Evolutionary conservation across 768 basidiomycete species (phyloP).

Genomic region (Rhodotorula taiwanensis): DNA sequence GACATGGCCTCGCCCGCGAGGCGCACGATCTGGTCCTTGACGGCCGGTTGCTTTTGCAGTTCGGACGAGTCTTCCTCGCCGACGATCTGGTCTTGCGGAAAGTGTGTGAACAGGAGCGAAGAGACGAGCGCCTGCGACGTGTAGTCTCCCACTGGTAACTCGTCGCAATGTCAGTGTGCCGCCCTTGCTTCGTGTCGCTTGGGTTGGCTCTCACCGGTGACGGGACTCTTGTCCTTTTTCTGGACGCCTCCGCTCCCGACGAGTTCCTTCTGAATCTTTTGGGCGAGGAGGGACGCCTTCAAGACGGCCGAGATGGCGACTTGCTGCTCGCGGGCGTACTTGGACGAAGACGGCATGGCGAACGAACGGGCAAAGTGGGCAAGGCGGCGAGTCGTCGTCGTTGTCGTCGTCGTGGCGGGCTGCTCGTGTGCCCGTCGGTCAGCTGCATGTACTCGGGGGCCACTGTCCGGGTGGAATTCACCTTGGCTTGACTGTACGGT

Average conservation of each 20-base stretch:
- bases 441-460: too few relatives aligned
- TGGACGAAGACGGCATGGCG: slow-evolving; percentile 9
- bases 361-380: too few relatives aligned
- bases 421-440: too few relatives aligned
- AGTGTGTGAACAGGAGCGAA: slow-evolving; percentile 64
- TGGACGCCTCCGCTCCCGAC: slow-evolving; percentile 64
- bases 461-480: too few relatives aligned
- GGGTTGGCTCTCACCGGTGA: slow-evolving; percentile 69
- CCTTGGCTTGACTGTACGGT: too few relatives aligned
- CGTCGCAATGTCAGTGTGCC: too few relatives aligned
- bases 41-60: slow-evolving; percentile 52
- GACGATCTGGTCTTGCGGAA: slow-evolving; percentile 79
- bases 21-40: slow-evolving; percentile 63
- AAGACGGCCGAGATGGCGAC: slow-evolving; percentile 81
- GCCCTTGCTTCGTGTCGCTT: too few relatives aligned
- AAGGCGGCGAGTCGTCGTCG: too few relatives aligned
- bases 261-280: slow-evolving; percentile 75
- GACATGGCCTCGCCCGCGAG: slow-evolving; percentile 76
- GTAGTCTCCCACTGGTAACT: slow-evolving; percentile 91
- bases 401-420: too few relatives aligned
- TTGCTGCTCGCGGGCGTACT: slow-evolving; percentile 58
- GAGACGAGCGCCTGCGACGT: slow-evolving; percentile 88
- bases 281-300: slow-evolving; percentile 73
- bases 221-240: slow-evolving; percentile 87
- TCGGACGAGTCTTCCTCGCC: slow-evolving; percentile 91